Conservation (phyloP, 1,139 yeast genomes). For the Petasospora fabianii region DNA sequence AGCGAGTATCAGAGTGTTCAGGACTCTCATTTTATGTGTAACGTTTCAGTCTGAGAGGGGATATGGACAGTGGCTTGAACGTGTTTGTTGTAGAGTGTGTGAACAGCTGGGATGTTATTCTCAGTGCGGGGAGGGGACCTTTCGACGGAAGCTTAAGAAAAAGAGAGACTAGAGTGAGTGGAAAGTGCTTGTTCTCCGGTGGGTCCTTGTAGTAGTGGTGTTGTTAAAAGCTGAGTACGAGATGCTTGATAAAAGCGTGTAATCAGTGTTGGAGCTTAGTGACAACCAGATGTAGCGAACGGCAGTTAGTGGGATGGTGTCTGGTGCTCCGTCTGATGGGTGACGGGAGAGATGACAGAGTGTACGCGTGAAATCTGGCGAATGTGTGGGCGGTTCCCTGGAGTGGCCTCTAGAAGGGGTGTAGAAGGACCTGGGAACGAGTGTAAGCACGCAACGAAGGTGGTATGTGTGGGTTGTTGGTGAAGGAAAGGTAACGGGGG, state of each 20-base stretch:
- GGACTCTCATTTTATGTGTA: slow-evolving; percentile 12
- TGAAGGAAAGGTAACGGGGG: background rate
- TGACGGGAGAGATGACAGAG: too few species aligned
- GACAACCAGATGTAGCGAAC: too few species aligned
- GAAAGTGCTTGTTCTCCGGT: background rate
- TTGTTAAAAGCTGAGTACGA: background rate
- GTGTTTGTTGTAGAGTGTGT: background rate
- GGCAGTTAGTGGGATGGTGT: too few species aligned
- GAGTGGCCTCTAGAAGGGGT: too few species aligned
- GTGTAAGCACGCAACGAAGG: too few species aligned
- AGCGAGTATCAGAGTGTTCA: slow-evolving; percentile 16
- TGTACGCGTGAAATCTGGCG: too few species aligned
- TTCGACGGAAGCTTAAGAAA: slow-evolving; percentile 3
- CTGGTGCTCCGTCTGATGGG: background rate
- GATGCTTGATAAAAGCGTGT: too few species aligned
- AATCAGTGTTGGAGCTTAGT: too few species aligned
- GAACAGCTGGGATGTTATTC: background rate
- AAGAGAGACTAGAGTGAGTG: slow-evolving; percentile 16
- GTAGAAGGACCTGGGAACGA: too few species aligned
- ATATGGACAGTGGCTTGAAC: background rate
- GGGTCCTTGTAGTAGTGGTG: background rate
- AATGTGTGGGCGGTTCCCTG: too few species aligned
- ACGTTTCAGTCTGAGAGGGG: background rate
- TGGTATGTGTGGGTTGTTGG: background rate
- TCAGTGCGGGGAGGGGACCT: slow-evolving; percentile 3